These are phyloP conservation scores for Citrullus amarus DNA, from an alignment of 306 rosid species.

Conservation along the genomic window DNA sequence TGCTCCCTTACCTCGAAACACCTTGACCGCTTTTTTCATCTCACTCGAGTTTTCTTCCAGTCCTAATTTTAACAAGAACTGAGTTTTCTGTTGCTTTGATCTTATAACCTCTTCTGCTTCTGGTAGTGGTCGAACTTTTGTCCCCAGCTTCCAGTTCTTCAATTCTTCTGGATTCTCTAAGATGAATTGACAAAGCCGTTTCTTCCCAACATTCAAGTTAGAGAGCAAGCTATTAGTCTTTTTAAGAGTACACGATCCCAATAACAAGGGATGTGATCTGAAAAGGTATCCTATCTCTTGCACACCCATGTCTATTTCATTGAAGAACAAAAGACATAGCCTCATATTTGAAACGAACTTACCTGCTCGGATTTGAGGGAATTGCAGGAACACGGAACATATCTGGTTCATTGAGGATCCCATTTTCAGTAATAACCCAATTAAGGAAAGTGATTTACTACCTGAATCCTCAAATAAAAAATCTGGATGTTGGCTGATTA, in stretches of 20 bases:
- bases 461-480: conserved; percentile 64
- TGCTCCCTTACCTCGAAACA: conserved; percentile 57
- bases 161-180: conserved; percentile 49
- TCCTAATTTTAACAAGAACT: conserved; percentile 58
- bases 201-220: conserved; percentile 53
- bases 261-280: conserved; percentile 27
- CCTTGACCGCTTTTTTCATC: conserved; percentile 30
- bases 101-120: conserved; percentile 8
- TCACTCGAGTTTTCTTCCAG: conserved; percentile 30
- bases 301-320: conserved; percentile 46
- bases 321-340: conserved; percentile 27
- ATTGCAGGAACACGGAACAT: conserved; percentile 30
- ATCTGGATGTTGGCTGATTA: conserved; percentile 26
- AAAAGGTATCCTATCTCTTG: conserved; percentile 42
- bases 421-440: conserved; percentile 45
- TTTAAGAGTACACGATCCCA: conserved; percentile 49
- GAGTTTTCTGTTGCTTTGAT: conserved; percentile 21
- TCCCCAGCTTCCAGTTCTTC: conserved; percentile 51
- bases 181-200: conserved; percentile 30
- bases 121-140: conserved; percentile 27
- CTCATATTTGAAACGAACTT: conserved; percentile 48
- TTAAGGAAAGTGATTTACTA: conserved; percentile 28
- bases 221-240: conserved; percentile 35
- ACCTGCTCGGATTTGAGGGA: conserved; percentile 35
- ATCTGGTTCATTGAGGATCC: conserved; percentile 39